Percentiles rank a stretch among this genome's conserved stretches.
phyloP scores from a whole-genome alignment of 2,329 filamentous ascomycete genomes.

The Tolypocladium paradoxum region DNA sequence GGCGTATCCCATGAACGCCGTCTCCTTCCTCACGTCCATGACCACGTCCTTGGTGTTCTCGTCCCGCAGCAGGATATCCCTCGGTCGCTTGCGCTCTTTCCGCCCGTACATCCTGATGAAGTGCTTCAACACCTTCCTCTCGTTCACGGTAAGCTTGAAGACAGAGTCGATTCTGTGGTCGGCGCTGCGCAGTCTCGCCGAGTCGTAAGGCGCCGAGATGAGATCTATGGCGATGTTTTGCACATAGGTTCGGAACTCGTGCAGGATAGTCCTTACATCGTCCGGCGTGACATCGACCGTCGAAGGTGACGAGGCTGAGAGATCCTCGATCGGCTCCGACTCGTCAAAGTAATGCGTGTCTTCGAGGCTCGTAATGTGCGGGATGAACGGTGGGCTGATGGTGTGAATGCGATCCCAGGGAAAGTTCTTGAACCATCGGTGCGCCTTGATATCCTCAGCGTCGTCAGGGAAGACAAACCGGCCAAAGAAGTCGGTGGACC shows the following conservation, averaged over 20 bases:
- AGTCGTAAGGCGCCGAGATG: slow-evolving; percentile 37
- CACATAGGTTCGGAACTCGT: slow-evolving; percentile 26
- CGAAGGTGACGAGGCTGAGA: slow-evolving; percentile 37
- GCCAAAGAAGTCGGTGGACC: slow-evolving; percentile 15
- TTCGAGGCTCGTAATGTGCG: slow-evolving; percentile 54
- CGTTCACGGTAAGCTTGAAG: slow-evolving; percentile 18
- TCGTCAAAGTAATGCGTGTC: slow-evolving; percentile 89
- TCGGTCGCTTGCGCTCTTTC: slow-evolving; percentile 65
- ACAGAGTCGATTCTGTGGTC: slow-evolving; percentile 36
- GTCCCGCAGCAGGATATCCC: slow-evolving; percentile 80
- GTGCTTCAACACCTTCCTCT: slow-evolving; percentile 34
- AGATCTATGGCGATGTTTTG: slow-evolving; percentile 34
- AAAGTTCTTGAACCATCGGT: slow-evolving; percentile 74
- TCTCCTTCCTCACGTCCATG: slow-evolving; percentile 71
- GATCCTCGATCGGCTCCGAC: slow-evolving; percentile 59
- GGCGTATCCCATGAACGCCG: slow-evolving; percentile 82
- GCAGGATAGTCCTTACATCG: slow-evolving; percentile 22
- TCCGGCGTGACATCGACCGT: slow-evolving; percentile 16
- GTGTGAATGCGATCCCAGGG: slow-evolving; percentile 67
- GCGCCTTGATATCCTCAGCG: slow-evolving; percentile 78
- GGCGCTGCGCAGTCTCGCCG: slow-evolving; percentile 34
- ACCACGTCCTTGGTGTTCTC: slow-evolving; percentile 51
- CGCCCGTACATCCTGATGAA: slow-evolving; percentile 41
- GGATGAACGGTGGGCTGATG: slow-evolving; percentile 67
- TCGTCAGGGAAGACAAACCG: slow-evolving; percentile 73